Evolutionary conservation across 139 green algal genomes (phyloP), one percentile per base, ranked within the genome.

Genomic region (Edaphochlamys debaryana): DNA sequence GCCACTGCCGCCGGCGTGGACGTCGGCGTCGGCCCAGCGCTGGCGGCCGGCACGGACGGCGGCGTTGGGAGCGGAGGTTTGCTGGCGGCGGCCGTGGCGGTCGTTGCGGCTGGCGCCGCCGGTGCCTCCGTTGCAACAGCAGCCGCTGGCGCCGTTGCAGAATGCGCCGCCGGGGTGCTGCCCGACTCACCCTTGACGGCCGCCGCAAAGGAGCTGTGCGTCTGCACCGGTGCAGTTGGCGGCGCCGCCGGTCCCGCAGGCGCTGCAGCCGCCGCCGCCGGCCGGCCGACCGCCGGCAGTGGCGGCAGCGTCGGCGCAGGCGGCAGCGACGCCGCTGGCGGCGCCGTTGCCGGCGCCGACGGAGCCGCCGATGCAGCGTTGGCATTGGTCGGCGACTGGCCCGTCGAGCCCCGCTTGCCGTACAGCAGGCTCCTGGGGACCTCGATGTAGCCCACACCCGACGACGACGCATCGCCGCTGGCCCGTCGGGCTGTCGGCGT

Each of bases 381-480:
- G 69, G 72, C 34, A 68, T 56, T 22, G 54, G 76, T 74, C 9
- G 76, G 62, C 36, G 76, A 82, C 76, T 73, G 76, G 37, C 60
- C 75, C 17, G 75, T 37, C 52, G 60, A 5, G 17, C 42, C 42
- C 1, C 76, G 62, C 63, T 82, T 82, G 63, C 76, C 76, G 76
- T 82, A 82, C 63, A 82, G 36, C 20, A 82, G 45, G 63, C 76
- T 82, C 42, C 76, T 15, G 0, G 76, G 76, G 4, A 82, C 76
- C 63, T 82, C 76, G 27, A 82, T 82, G 64, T 82, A 82, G 30
- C 69, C 42, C 17, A 23, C 13, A 20, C 42, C 68, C 25, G 38
- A 30, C 30, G 52, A 50, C 9, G 23, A 22, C n/a, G 48, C 36
- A 4, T 38, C 60, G 6, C 0, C 30, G 3, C n/a, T 22, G n/a